Evolutionary conservation across 2,329 filamentous ascomycete species (phyloP).

Genomic region (Orbilia brochopaga): DNA sequence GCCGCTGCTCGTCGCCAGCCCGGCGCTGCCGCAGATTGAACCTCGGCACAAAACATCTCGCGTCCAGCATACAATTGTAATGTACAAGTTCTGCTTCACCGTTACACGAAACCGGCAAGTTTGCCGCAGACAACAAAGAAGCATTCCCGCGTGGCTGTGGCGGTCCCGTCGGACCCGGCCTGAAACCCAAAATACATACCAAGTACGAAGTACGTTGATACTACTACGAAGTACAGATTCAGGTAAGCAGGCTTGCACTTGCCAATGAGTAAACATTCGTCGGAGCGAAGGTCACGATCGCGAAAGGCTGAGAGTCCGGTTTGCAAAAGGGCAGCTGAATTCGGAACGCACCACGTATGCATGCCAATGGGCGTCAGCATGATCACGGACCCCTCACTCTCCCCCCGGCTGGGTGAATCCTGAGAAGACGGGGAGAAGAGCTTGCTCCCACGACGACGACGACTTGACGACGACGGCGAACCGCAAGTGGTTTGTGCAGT

Average conservation of each 20-base stretch:
- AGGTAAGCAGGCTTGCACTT: neutral
- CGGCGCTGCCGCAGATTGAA: constrained; percentile 18
- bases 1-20: neutral
- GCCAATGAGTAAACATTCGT: constrained; percentile 23
- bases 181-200: too few relatives aligned
- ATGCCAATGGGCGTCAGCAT: constrained; percentile 8
- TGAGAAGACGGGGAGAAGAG: too few relatives aligned
- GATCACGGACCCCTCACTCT: too few relatives aligned
- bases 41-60: constrained; percentile 28
- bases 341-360: constrained; percentile 4
- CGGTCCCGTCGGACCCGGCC: too few relatives aligned
- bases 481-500: too few relatives aligned
- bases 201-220: too few relatives aligned
- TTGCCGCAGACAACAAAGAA: neutral
- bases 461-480: too few relatives aligned
- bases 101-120: neutral
- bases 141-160: too few relatives aligned
- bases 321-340: constrained; percentile 35
- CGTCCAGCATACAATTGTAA: neutral
- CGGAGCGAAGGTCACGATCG: constrained; percentile 20
- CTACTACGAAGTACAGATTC: neutral
- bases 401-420: too few relatives aligned
- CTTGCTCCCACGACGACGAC: too few relatives aligned
- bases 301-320: too few relatives aligned
- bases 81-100: neutral